Evolutionary conservation across 2,329 filamentous ascomycete genomes (phyloP).

Genomic region (Fusarium sacchari): DNA sequence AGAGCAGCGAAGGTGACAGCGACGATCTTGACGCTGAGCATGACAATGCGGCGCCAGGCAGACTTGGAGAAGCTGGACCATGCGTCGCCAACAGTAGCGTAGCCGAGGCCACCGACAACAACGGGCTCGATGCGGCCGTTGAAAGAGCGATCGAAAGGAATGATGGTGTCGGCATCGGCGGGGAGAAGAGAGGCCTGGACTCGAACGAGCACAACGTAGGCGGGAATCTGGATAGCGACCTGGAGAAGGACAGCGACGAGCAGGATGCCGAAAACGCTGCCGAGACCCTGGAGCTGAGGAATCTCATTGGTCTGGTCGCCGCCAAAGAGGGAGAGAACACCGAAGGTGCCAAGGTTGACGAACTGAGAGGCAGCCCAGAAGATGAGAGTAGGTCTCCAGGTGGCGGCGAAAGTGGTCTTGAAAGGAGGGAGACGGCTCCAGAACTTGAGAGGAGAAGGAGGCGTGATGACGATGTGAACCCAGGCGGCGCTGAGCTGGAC

Average conservation of each 20-base stretch:
- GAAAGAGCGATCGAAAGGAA: conserved; percentile 91
- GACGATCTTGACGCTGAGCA: conserved; percentile 79
- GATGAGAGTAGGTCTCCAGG: conserved; percentile 73
- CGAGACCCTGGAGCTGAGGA: conserved; percentile 43
- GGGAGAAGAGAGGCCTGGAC: conserved; percentile 89
- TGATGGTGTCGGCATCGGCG: conserved; percentile 82
- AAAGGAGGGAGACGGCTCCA: conserved; percentile 75
- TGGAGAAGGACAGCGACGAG: conserved; percentile 61
- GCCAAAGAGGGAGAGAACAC: conserved; percentile 55
- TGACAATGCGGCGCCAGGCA: conserved; percentile 77
- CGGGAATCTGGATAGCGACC: conserved; percentile 76
- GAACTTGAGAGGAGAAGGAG: conserved; percentile 70
- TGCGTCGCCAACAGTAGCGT: conserved; percentile 77
- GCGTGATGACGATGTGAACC: conserved; percentile 87
- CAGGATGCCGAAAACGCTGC: conserved; percentile 59
- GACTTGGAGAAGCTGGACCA: conserved; percentile 81
- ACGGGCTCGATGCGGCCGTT: conserved; percentile 79
- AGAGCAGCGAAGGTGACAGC: conserved; percentile 61
- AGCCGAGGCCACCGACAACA: conserved; percentile 77
- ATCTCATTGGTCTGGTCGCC: conserved; percentile 52
- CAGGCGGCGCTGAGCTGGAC: conserved; percentile 79
- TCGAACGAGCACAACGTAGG: conserved; percentile 79
- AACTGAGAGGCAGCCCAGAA: conserved; percentile 68
- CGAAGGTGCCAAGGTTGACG: conserved; percentile 57
- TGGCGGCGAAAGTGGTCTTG: conserved; percentile 71